Evolutionary conservation across 176 grass and related monocot genomes (phyloP).

Genomic region (Oryza longistaminata): DNA sequence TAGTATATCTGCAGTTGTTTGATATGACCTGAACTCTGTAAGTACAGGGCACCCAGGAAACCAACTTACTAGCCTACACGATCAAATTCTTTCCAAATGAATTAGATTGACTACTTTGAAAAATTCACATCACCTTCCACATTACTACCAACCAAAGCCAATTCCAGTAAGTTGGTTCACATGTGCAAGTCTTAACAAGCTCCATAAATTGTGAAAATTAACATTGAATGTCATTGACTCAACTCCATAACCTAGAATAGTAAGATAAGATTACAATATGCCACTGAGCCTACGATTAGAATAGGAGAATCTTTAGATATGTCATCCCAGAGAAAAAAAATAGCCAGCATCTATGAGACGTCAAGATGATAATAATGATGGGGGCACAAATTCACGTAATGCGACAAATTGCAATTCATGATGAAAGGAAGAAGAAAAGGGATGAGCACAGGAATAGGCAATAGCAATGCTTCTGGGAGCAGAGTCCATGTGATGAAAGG

Average conservation of each 20-base stretch:
- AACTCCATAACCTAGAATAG: not conserved
- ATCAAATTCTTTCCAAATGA: not conserved
- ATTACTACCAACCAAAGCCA: not conserved
- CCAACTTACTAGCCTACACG: not conserved
- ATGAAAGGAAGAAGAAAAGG: conserved; percentile 22
- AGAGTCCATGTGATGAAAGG: not conserved
- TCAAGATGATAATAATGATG: conserved; percentile 16
- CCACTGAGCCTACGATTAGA: not conserved
- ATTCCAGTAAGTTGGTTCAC: not conserved
- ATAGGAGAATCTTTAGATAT: not conserved
- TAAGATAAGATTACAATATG: not conserved
- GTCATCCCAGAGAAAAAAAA: not conserved
- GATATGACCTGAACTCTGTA: not conserved
- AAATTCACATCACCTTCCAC: not conserved
- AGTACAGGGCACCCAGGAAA: not conserved
- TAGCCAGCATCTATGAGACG: not conserved
- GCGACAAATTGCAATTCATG: not conserved
- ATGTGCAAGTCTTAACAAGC: not conserved
- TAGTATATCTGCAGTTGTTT: not conserved
- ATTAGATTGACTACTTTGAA: not conserved
- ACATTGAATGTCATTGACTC: not conserved
- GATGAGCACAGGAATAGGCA: not conserved
- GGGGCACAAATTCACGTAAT: not conserved
- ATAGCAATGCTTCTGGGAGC: not conserved
- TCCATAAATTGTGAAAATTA: not conserved